These are phyloP conservation scores for Botrytis hyacinthi DNA, from an alignment of 2,329 filamentous ascomycete genomes.

Conservation along the genomic window DNA sequence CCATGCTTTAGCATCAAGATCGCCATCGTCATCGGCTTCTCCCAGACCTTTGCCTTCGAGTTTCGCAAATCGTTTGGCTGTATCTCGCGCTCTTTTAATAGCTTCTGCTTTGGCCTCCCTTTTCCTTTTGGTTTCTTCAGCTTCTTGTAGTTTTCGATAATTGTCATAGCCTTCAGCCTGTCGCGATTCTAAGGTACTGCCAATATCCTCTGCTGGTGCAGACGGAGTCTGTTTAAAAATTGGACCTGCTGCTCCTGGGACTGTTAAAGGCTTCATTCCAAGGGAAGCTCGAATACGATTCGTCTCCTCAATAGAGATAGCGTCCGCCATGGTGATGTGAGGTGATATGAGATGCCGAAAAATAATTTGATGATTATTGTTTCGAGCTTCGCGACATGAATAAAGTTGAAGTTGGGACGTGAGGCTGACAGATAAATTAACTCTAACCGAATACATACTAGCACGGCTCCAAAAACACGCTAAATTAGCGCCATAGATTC, in stretches of 20 bases:
- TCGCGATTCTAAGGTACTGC: conserved; percentile 81
- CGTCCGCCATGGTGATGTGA: conserved; percentile 46
- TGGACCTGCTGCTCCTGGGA: conserved; percentile 65
- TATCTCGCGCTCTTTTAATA: conserved; percentile 83
- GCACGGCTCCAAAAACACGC: not conserved
- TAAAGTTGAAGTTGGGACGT: conserved; percentile 9
- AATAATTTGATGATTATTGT: not conserved
- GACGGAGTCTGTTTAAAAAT: conserved; percentile 50
- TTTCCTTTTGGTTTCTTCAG: conserved; percentile 72
- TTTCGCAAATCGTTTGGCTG: conserved; percentile 70
- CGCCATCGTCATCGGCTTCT: conserved; percentile 64
- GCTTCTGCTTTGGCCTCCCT: conserved; percentile 79
- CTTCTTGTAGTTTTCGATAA: conserved; percentile 62
- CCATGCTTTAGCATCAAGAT: conserved; percentile 81
- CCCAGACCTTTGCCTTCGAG: conserved; percentile 83
- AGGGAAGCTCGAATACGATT: conserved; percentile 88
- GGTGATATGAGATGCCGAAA: not conserved
- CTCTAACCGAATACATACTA: not conserved
- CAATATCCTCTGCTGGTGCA: conserved; percentile 59
- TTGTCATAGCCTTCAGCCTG: conserved; percentile 73
- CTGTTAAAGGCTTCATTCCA: conserved; percentile 85
- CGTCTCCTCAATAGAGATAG: conserved; percentile 83
- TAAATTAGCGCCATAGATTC: conserved; percentile 22
- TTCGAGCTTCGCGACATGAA: conserved; percentile 1
- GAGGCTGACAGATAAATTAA: not conserved